phyloP scores from a whole-genome alignment of 2,329 filamentous ascomycete genomes.

The Beauveria scarabaeidicola region DNA sequence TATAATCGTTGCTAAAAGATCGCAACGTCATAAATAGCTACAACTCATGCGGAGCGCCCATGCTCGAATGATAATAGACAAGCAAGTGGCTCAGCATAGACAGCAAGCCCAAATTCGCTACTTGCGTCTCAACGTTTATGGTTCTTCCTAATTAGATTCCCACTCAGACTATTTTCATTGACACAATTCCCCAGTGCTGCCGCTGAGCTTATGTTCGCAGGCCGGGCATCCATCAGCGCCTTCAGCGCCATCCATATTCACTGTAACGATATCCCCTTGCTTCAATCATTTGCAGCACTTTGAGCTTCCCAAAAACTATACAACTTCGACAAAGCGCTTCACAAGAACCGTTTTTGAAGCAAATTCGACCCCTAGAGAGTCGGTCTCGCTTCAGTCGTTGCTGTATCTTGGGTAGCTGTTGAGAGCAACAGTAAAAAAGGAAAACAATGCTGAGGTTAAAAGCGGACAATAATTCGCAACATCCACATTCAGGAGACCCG shows the following conservation, averaged over 20 bases:
- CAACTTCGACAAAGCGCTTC: background rate
- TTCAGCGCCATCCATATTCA: background rate
- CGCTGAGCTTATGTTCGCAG: background rate
- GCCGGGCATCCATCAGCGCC: background rate
- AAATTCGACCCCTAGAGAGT: background rate
- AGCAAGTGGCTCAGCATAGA: background rate
- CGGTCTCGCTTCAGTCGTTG: background rate
- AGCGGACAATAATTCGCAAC: background rate
- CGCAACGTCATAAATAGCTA: slow-evolving; percentile 6
- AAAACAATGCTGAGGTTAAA: background rate
- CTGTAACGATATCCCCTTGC: background rate
- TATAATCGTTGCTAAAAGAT: background rate
- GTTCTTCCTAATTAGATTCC: background rate
- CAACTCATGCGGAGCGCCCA: background rate
- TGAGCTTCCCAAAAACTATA: background rate
- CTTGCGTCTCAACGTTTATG: too few species aligned
- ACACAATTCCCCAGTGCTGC: background rate
- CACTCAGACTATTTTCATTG: background rate
- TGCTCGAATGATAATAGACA: background rate
- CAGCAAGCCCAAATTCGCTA: background rate
- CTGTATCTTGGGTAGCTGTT: background rate
- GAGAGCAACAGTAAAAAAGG: background rate
- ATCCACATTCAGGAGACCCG: background rate
- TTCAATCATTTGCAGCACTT: background rate
- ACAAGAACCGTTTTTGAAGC: background rate